Evolutionary conservation across 225 moss, liverwort and hornwort genomes (phyloP).

Genomic region (Bryoerythrophyllum caledonicum): DNA sequence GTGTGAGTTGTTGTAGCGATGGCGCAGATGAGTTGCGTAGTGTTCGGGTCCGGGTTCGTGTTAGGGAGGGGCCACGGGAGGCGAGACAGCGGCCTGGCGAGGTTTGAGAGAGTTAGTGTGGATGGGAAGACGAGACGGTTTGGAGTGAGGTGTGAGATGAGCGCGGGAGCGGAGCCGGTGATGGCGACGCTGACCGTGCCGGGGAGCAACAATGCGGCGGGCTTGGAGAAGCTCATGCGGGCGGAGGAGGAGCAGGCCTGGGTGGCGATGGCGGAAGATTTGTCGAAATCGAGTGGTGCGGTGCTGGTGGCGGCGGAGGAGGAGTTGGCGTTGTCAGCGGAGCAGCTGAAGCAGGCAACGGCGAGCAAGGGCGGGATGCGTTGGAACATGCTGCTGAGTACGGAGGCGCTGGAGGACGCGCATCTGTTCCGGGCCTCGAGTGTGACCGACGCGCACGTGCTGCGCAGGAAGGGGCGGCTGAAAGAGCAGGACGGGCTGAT

Average conservation of each 20-base stretch:
- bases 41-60: slow-evolving; percentile 5
- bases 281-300: slow-evolving; percentile 1
- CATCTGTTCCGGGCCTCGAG: slow-evolving; percentile 89
- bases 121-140: neutral
- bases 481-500: slow-evolving; percentile 96
- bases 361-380: slow-evolving; percentile 58
- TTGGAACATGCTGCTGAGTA: slow-evolving; percentile 92
- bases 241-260: slow-evolving; percentile 29
- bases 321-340: slow-evolving; percentile 20
- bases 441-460: slow-evolving; percentile 84
- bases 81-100: neutral
- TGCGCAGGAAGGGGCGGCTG: slow-evolving; percentile 79
- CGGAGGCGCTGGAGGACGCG: slow-evolving; percentile 80
- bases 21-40: slow-evolving; percentile 33
- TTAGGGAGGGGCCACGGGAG: slow-evolving; percentile 6
- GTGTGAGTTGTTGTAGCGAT: slow-evolving; percentile 6
- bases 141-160: slow-evolving; percentile 29
- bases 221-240: slow-evolving; percentile 24
- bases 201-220: slow-evolving; percentile 22
- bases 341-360: slow-evolving; percentile 33
- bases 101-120: neutral
- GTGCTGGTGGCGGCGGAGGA: neutral
- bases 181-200: slow-evolving; percentile 25
- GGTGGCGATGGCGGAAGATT: slow-evolving; percentile 21
- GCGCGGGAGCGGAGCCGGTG: slow-evolving; percentile 31